Conservation (phyloP, 1,284 basidiomycete genomes). For the Gastroboletus turbinatus region DNA sequence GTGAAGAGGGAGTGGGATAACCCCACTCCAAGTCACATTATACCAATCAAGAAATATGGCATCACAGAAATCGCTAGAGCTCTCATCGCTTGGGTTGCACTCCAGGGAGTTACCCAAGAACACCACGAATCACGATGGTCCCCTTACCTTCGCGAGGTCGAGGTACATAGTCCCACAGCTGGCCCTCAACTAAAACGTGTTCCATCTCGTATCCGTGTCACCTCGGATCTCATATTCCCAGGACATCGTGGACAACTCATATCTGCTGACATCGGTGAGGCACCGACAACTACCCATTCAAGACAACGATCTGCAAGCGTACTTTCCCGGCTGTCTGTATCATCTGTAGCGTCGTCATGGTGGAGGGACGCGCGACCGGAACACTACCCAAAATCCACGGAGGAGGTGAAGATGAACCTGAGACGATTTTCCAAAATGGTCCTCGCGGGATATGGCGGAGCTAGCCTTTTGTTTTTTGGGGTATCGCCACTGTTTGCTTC, state of each 20-base stretch:
- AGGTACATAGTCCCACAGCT: conserved; percentile 49
- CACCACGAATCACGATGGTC: conserved; percentile 74
- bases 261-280: conserved; percentile 69
- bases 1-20: conserved; percentile 70
- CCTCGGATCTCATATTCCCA: conserved; percentile 64
- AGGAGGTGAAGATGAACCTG: conserved; percentile 63
- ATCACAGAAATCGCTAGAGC: conserved; percentile 65
- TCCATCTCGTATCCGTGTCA: conserved; percentile 62
- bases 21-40: conserved; percentile 47
- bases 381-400: conserved; percentile 39
- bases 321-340: conserved; percentile 32
- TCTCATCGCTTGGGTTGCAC: conserved; percentile 71
- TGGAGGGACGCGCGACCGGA: conserved; percentile 28
- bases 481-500: conserved; percentile 47
- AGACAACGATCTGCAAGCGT: conserved; percentile 26
- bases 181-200: conserved; percentile 34
- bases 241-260: conserved; percentile 65
- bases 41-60: conserved; percentile 62
- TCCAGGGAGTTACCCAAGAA: conserved; percentile 76
- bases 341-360: conserved; percentile 30
- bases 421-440: conserved; percentile 77
- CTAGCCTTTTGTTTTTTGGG: conserved; percentile 76
- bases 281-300: conserved; percentile 34
- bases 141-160: conserved; percentile 61
- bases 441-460: conserved; percentile 77